Base-by-base conservation (phyloP, 371 early-diverging fungal genomes). In the Zopfochytrium polystomum region DNA sequence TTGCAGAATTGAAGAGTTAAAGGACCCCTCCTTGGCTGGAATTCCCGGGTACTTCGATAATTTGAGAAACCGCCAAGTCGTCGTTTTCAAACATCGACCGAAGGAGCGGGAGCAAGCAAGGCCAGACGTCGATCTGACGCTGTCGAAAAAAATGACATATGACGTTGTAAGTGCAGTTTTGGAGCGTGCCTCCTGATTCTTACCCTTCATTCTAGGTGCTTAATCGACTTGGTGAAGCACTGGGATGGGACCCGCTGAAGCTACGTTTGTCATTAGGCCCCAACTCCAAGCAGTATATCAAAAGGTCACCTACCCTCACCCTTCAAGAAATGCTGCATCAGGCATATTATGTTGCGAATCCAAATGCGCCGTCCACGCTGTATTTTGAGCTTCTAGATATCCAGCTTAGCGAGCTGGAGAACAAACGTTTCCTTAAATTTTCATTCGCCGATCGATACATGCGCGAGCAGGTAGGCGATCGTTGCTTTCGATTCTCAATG, bases 321-420 rank as follows among this genome's bases (percentile, higher is more conserved):
- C 65, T 90, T 9, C 51, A 71, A 9, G 87, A 88, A 31, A 88
- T 90, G 81, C 59, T 87, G 13, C 62, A 58, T 23, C n/a, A 22
- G n/a, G 46, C 51, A 22, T 68, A 63, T 52, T 55, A 62, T 4
- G 29, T 30, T 26, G 34, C 29, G 15, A 7, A 46, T 26, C 15
- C 30, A 1, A 20, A 25, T 7, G 44, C 23, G 7, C 49, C 62
- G 18, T 23, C 57, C 31, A 60, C 55, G 18, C 52, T 93, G 18
- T 80, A 77, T 55, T 96, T 90, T 70, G 95, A 96, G 67, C 76
- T 90, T 23, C 61, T 93, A 52, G 87, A 90, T 47, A 79, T 92
- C 22, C 79, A 82, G 23, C 72, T 94, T 44, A 74, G 73, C 7
- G 92, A 93, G 65, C 76, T 92, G 30, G 93, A 95, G 60, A 82